Evolutionary conservation across 768 basidiomycete species (phyloP).

Genomic region (Agrocybe chaxingu): DNA sequence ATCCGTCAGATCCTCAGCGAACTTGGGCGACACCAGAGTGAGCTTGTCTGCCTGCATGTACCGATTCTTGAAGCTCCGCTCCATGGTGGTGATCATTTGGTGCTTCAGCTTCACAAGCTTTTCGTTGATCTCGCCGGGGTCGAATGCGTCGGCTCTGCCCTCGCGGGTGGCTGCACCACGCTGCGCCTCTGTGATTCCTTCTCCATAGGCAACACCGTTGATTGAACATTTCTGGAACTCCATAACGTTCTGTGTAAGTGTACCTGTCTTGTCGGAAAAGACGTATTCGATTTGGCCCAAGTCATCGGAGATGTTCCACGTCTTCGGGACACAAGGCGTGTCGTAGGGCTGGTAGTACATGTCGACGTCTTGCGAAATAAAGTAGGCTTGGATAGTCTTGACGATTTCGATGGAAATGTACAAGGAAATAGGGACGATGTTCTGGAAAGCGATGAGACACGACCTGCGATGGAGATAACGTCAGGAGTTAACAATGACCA

Average conservation of each 20-base stretch:
- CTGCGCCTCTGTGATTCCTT: conserved; percentile 94
- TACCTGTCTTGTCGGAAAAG: conserved; percentile 91
- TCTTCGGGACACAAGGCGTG: conserved; percentile 90
- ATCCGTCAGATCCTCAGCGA: conserved; percentile 75
- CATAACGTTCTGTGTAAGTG: conserved; percentile 98
- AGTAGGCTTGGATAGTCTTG: conserved; percentile 96
- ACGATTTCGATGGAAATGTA: conserved; percentile 98
- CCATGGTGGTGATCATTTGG: conserved; percentile 74
- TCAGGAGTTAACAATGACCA: conserved; percentile 1
- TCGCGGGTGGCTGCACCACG: conserved; percentile 86
- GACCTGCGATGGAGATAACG: conserved; percentile 46
- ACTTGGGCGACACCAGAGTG: conserved; percentile 83
- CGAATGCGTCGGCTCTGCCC: conserved; percentile 61
- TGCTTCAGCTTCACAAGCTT: conserved; percentile 65
- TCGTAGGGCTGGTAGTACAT: conserved; percentile 93
- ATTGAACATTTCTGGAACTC: conserved; percentile 97
- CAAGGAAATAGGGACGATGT: conserved; percentile 92
- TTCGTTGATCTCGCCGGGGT: conserved; percentile 68
- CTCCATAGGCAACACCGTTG: conserved; percentile 81
- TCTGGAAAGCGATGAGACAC: conserved; percentile 94
- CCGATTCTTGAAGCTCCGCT: conserved; percentile 82
- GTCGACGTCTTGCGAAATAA: conserved; percentile 93
- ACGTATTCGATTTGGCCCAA: conserved; percentile 97
- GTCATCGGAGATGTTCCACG: conserved; percentile 98
- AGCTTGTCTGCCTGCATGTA: conserved; percentile 79